Evolutionary conservation across 352 stramenopile species (phyloP), one percentile per base, ranked within the genome.

Genomic region (Lagenidium giganteum): DNA sequence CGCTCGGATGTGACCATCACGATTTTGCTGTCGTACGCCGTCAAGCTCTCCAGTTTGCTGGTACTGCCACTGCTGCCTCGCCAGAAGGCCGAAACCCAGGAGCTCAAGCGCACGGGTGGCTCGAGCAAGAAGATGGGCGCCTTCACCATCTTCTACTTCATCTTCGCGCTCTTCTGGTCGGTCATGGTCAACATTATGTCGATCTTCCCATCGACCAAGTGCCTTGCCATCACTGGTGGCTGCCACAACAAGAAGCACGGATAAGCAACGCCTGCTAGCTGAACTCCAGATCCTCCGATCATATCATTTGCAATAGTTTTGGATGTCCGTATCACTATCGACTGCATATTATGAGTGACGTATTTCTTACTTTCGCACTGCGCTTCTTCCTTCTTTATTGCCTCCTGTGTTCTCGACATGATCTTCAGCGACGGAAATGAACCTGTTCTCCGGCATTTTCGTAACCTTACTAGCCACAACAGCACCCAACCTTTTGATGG

Each of bases 1-100:
- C 51, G 51, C n/a, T 36, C 14, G 32, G n/a, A 56, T 9, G 35
- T 57, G 4, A 57, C 43, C 5, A 54, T 52, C 3, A 54, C 43
- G 26, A 43, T 46, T 27, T 11, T 59, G n/a, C 27, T 57, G 13
- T n/a, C 33, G 11, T 57, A 54, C 27, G 21, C 8, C 3, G 27
- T 44, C 17, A 54, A 57, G 17, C 41, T 56, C 8, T 12, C 42
- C n/a, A 27, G 16, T 12, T 40, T 56, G 13, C 8, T 45, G 4
- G 18, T n/a, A 9, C 48, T 56, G 5, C n/a, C 38, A 6, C 34
- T 57, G 21, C 21, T 57, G 30, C 48, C 48, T 1, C 46, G 22
- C 3, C 42, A 57, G 21, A 57, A 57, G 45, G 33, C 30, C 13
- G 18, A 50, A 4, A 42, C 42, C 3, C 42, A 45, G 18, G 22